Evolutionary conservation across 257 asterid species (phyloP), one percentile per base, ranked within the genome.

Genomic region (Solanum sejunctum): DNA sequence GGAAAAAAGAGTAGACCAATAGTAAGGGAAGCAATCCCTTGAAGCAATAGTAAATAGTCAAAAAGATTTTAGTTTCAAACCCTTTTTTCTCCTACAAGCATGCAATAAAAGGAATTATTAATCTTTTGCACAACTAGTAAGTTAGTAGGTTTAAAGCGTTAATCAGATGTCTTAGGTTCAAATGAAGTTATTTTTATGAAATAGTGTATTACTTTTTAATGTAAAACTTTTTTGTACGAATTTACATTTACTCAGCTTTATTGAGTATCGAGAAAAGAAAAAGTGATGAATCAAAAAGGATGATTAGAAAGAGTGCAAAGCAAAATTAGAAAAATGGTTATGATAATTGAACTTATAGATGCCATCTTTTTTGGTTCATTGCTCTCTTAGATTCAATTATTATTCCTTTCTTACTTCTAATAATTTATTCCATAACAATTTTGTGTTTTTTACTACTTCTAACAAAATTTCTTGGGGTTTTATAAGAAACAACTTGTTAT

Each of bases 41-140:
- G 90, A 90, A 90, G 92, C 94, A 90, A 91, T 91, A 86, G 88
- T 86, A 78, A 78, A 52, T 78, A 26, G 64, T 78, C 49, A 78
- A 78, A 72, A 78, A 78, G 49, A 77, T 23, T 16, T 39, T 78
- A 78, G 23, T 78, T 78, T 2, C 82, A 78, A 78, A 15, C 64
- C 15, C 82, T 78, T 78, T 52, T 32, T 78, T 78, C 64, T 78
- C 64, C 64, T 52, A 51, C 82, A 26, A 26, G 64, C 82, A 78
- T 51, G 64, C 82, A 78, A 15, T 77, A 15, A 10, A 26, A 55
- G 45, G 3, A 67, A 77, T 51, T 49, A 49, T 49, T 75, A 75
- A 75, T 49, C 60, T 8, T 49, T 77, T 4, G 23, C 16, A 51
- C 15, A 49, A 77, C 26, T 26, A 77, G 63, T 23, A 51, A 77